A percentile compares a stretch with the other conserved stretches of the same genome.
These are phyloP conservation scores for Schizopora paradoxa DNA, from an alignment of 1,284 basidiomycete species.

Conservation along the genomic window DNA sequence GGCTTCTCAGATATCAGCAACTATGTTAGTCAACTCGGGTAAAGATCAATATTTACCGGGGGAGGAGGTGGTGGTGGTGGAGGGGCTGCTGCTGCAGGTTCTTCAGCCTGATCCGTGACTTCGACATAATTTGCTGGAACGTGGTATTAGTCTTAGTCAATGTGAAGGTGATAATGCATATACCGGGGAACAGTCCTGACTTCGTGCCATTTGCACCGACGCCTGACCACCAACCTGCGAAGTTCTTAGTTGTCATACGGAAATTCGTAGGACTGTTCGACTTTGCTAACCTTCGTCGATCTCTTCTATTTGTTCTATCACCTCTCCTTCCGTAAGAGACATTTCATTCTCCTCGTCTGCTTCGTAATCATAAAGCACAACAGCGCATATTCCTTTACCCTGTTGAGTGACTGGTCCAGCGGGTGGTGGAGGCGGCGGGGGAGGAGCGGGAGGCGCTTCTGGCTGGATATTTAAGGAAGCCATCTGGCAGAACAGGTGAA, in stretches of 20 bases:
- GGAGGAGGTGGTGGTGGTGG: constrained; percentile 38
- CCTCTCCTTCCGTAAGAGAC: constrained; percentile 72
- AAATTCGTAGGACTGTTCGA: too few species aligned
- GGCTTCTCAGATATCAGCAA: constrained; percentile 15
- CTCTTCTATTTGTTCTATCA: constrained; percentile 78
- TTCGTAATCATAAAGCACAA: constrained; percentile 78
- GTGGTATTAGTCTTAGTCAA: neutral
- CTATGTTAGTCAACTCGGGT: constrained; percentile 3
- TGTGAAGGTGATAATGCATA: constrained; percentile 14
- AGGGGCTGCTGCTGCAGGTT: constrained; percentile 33
- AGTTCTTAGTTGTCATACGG: too few species aligned
- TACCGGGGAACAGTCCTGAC: constrained; percentile 74
- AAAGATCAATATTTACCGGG: constrained; percentile 30
- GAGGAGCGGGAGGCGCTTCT: constrained; percentile 37
- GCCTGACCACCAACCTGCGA: constrained; percentile 70
- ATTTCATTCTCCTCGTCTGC: constrained; percentile 85
- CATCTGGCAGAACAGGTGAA: constrained; percentile 27
- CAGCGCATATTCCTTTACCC: constrained; percentile 51
- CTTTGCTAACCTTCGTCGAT: constrained; percentile 57
- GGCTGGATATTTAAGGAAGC: constrained; percentile 32
- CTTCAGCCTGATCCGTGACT: constrained; percentile 42
- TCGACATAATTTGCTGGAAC: constrained; percentile 78
- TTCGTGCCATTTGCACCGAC: constrained; percentile 55
- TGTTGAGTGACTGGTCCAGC: constrained; percentile 26
- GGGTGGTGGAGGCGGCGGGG: constrained; percentile 26